phyloP scores from a whole-genome alignment of 176 grass and related monocot genomes.

The Carex scoparia region DNA sequence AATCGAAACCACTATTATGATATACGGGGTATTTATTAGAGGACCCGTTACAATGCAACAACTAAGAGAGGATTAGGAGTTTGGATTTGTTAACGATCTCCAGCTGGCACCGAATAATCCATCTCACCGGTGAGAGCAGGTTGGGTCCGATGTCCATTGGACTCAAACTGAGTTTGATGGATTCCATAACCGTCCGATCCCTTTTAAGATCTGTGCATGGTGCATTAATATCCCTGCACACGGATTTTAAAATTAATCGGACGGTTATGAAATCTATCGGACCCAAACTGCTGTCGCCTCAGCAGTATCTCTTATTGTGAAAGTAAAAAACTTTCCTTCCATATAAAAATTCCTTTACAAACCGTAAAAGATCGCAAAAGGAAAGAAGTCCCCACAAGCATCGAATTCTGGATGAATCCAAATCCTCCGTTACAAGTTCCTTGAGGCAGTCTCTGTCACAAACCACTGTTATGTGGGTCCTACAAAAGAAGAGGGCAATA shows the following conservation, averaged over 20 bases:
- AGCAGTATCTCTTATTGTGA: not conserved
- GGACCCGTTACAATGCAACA: not conserved
- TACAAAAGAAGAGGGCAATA: not conserved
- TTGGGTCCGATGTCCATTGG: too few species aligned
- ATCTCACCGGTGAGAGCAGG: not conserved
- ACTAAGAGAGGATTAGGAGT: not conserved
- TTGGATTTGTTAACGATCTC: conserved; percentile 13
- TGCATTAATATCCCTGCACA: too few species aligned
- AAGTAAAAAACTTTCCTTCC: not conserved
- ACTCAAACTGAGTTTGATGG: too few species aligned
- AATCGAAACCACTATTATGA: not conserved
- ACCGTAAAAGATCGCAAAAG: conserved; percentile 39
- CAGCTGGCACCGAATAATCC: not conserved
- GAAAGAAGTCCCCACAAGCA: conserved; percentile 15
- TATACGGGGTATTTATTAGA: not conserved
- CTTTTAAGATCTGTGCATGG: too few species aligned
- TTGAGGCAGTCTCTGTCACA: not conserved
- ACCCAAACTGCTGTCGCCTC: not conserved
- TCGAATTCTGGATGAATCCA: not conserved
- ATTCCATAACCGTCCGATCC: too few species aligned
- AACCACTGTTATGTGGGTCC: not conserved
- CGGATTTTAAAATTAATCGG: too few species aligned
- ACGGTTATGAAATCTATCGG: too few species aligned
- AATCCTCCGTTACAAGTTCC: not conserved
- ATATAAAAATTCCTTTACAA: conserved; percentile 37